Base-by-base conservation (phyloP, 2,329 filamentous ascomycete species). In the Fusarium sp. region DNA sequence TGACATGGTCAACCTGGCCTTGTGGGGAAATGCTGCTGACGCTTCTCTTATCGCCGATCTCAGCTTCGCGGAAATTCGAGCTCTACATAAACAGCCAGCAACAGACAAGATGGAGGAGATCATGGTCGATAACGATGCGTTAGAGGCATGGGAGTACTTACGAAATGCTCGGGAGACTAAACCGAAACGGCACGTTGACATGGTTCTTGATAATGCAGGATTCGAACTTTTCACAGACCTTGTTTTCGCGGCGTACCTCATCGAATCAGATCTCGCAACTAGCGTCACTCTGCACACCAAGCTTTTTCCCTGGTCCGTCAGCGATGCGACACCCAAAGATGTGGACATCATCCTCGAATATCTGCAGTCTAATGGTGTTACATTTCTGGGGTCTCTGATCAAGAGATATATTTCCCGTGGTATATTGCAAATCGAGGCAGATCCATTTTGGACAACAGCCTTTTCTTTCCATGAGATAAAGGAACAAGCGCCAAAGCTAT, bases 21-120 rank as follows among this genome's bases (percentile, higher is more conserved):
- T 62, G 10, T 62, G 59, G 59, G 59, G 59, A n/a, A 62, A 62
- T 10, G 45, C 59, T 15, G 25, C 59, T 25, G 59, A 62, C 20
- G 9, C 59, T 8, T 62, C 59, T 11, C 59, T 62, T 40, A 30
- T 62, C 22, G 51, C 54, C 7, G 50, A 62, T 24, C 54, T 62
- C 11, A 52, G 24, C 14, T 16, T 59, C 5, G 29, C 50, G 18
- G 59, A 62, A 38, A 59, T 62, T 25, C 59, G 45, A 40, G 29
- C 30, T 10, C 20, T 62, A 5, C 59, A 52, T 24, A n/a, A 15
- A 51, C 50, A 9, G 20, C 16, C 54, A n/a, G 29, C 54, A 20
- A 58, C 50, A 2, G 24, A 50, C 9, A 22, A 25, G 3, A 62
- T 54, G 14, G 45, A 59, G 8, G 24, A 25, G 8, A 60, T 59